Conservation (phyloP, 805 yeast species). For the Metschnikowia koreensis region DNA sequence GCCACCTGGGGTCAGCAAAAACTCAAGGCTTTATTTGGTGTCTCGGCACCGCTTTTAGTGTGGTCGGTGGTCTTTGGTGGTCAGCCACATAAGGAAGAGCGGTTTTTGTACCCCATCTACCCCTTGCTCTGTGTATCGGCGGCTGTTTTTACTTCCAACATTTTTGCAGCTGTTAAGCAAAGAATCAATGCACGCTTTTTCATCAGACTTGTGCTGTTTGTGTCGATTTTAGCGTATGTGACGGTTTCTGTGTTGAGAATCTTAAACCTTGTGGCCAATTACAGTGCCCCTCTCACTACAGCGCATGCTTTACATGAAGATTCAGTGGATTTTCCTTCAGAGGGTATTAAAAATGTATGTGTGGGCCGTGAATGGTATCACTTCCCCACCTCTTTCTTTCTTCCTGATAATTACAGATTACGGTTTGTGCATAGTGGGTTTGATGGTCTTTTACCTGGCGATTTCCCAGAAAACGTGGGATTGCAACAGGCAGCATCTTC, state of each 20-base stretch:
- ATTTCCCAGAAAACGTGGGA: slow-evolving; percentile 52
- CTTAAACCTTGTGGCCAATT: slow-evolving; percentile 59
- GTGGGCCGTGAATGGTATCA: slow-evolving; percentile 96
- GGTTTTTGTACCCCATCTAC: slow-evolving; percentile 85
- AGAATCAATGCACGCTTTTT: slow-evolving; percentile 5
- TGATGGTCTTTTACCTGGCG: slow-evolving; percentile 86
- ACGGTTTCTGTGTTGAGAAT: slow-evolving; percentile 47
- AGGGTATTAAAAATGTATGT: slow-evolving; percentile 55
- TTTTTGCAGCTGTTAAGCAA: slow-evolving; percentile 9
- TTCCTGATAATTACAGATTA: slow-evolving; percentile 62
- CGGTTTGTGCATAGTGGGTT: slow-evolving; percentile 75
- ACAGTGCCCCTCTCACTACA: slow-evolving; percentile 68
- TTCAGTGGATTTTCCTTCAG: slow-evolving; percentile 11
- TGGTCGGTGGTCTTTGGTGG: slow-evolving; percentile 67
- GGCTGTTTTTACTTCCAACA: slow-evolving; percentile 42
- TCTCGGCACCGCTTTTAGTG: slow-evolving; percentile 47
- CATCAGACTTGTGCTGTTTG: slow-evolving; percentile 11
- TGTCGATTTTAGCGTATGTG: slow-evolving; percentile 32
- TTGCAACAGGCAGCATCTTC: slow-evolving; percentile 37
- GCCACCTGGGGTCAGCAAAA: slow-evolving; percentile 15
- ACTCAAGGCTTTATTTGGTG: slow-evolving; percentile 11
- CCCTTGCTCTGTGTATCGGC: slow-evolving; percentile 65
- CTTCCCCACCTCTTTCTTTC: slow-evolving; percentile 82
- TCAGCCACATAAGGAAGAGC: slow-evolving; percentile 92
- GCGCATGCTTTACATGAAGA: slow-evolving; percentile 42